A percentile compares a stretch with the other conserved stretches of the same genome.
These are phyloP conservation scores for Schrenkiella parvula DNA, from an alignment of 345 rosid species.

Conservation along the genomic window DNA sequence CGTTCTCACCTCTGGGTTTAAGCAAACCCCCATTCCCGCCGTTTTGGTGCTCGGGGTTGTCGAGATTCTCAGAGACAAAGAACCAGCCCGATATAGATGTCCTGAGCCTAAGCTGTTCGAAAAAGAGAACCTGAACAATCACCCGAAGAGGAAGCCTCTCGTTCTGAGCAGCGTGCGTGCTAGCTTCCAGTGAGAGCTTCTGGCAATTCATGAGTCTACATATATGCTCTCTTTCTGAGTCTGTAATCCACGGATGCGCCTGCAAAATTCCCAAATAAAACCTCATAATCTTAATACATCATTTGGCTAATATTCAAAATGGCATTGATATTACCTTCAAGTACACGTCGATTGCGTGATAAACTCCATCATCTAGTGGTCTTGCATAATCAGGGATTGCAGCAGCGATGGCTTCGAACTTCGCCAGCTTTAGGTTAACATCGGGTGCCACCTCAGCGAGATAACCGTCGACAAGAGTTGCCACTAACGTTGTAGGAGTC, in stretches of 20 bases:
- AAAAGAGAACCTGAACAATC: conserved; percentile 72
- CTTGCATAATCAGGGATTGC: conserved; percentile 67
- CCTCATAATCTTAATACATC: background rate
- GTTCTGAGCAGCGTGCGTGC: conserved; percentile 84
- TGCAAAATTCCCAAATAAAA: conserved; percentile 17
- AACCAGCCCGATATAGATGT: conserved; percentile 75
- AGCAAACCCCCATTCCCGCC: conserved; percentile 27
- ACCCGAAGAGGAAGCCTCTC: conserved; percentile 79
- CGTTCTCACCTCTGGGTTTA: conserved; percentile 27
- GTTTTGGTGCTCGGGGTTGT: conserved; percentile 41
- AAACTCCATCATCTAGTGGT: conserved; percentile 63
- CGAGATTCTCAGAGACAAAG: conserved; percentile 59
- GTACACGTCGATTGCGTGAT: conserved; percentile 69
- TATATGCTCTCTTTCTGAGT: conserved; percentile 67
- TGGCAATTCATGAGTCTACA: conserved; percentile 82
- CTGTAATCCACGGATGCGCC: conserved; percentile 84
- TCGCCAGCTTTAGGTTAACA: conserved; percentile 55
- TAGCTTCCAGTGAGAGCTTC: conserved; percentile 78
- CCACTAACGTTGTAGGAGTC: conserved; percentile 52
- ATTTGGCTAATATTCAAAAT: background rate
- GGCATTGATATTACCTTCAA: conserved; percentile 46
- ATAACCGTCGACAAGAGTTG: conserved; percentile 56
- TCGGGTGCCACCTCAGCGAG: conserved; percentile 73
- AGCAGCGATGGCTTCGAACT: conserved; percentile 62
- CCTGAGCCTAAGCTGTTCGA: conserved; percentile 70